Evolutionary conservation across 257 asterid genomes (phyloP), one percentile per base, ranked within the genome.

Genomic region (Craterostigma plantagineum): DNA sequence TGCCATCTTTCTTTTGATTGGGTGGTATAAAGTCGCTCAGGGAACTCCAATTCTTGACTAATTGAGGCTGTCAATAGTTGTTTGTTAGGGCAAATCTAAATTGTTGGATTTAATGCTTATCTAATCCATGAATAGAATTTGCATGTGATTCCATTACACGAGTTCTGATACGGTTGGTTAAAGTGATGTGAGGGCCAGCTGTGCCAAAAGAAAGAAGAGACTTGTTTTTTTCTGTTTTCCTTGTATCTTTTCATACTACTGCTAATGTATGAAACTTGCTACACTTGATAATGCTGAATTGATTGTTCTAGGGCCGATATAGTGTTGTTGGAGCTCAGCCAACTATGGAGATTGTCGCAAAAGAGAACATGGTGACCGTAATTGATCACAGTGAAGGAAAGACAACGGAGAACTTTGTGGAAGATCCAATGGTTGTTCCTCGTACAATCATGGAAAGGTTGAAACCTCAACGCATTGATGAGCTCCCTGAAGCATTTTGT

Each of bases 261-360:
- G 33, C 45, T 17, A 43, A 6, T 38, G 18, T 46, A 59, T 38
- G 4, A 11, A 10, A 47, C 51, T 53, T 45, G n/a, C n/a, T n/a
- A n/a, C n/a, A n/a, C n/a, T 58, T 56, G 50, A 56, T 62, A 41
- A 62, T 59, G 45, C 43, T 49, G 49, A 58, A 43, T 55, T 37
- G 54, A 53, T 55, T 52, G n/a, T n/a, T 27, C 52, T 67, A 86
- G 97, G 97, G 97, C 43, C 68, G 97, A 33, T 86, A 63, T 57
- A 86, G 97, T 64, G 87, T 86, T 39, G 50, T 86, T 71, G 95
- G 97, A 54, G 86, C 97, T 60, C 97, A 78, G 63, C 97, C 97
- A 23, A 63, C 90, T 4, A 78, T 86, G 97, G 97, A 86, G 64
- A 71, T 86, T 65, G 73, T 86, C 49, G 87, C 94, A 35, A 78